Conservation (phyloP, 441 rosid genomes). For the Eruca vesicaria region DNA sequence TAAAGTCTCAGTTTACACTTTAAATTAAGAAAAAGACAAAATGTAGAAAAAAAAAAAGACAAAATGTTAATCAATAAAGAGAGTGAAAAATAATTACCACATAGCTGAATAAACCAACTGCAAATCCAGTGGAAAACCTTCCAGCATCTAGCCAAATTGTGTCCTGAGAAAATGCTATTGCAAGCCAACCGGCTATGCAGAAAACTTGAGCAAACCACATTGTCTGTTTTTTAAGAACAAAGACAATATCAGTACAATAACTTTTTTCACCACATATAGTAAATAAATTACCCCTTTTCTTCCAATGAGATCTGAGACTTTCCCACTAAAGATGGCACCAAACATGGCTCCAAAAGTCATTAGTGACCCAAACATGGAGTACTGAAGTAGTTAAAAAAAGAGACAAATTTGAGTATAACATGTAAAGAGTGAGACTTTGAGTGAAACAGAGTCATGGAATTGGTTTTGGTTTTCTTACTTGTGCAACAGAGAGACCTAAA, state of each 20-base stretch:
- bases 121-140: conserved; percentile 51
- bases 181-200: conserved; percentile 58
- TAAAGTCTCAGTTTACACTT: background rate
- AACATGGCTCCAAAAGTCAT: conserved; percentile 67
- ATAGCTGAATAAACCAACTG: conserved; percentile 47
- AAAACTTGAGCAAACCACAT: conserved; percentile 61
- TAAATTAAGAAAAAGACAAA: background rate
- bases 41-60: background rate
- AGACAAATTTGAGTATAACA: background rate
- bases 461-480: conserved; percentile 32
- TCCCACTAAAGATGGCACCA: conserved; percentile 72
- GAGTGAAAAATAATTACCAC: conserved; percentile 42
- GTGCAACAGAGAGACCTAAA: conserved; percentile 47
- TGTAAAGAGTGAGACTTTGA: background rate
- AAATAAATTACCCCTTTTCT: conserved; percentile 50
- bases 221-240: conserved; percentile 39
- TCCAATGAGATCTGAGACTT: conserved; percentile 56
- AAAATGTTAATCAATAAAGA: background rate
- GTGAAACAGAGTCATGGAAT: background rate
- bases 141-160: conserved; percentile 60
- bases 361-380: conserved; percentile 72
- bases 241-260: background rate
- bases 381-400: conserved; percentile 42
- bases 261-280: background rate
- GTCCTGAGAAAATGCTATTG: conserved; percentile 48